Conservation (phyloP, 2,329 filamentous ascomycete genomes). For the Cryphonectria naterciae region DNA sequence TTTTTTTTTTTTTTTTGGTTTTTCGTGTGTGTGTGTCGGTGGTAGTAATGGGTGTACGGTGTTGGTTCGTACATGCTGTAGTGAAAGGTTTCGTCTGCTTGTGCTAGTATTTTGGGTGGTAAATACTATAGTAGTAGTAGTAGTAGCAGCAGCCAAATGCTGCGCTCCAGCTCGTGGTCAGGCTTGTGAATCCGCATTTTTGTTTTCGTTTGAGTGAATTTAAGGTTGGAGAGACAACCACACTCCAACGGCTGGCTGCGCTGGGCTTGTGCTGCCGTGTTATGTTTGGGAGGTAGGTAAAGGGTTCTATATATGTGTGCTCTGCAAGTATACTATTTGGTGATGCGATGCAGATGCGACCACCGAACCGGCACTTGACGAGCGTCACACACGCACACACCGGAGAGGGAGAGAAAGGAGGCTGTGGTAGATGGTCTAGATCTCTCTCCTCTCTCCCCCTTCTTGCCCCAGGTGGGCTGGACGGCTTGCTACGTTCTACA, state of each 20-base stretch:
- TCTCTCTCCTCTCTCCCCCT: too few relatives aligned
- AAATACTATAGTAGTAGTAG: too few relatives aligned
- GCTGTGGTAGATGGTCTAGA: constrained; percentile 11
- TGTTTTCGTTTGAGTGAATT: not conserved
- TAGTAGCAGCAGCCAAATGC: not conserved
- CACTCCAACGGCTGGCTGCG: not conserved
- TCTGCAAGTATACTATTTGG: not conserved
- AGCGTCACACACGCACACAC: not conserved
- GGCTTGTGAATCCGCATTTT: not conserved
- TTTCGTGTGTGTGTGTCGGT: too few relatives aligned
- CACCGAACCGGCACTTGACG: constrained; percentile 19
- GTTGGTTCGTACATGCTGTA: constrained; percentile 5
- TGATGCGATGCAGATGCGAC: constrained; percentile 21
- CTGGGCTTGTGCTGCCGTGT: constrained; percentile 1
- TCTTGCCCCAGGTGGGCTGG: not conserved
- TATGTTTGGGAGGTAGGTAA: too few relatives aligned
- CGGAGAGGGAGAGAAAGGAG: not conserved
- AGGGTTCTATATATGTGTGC: too few relatives aligned
- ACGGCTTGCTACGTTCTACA: constrained; percentile 4
- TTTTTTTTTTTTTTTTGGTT: too few relatives aligned
- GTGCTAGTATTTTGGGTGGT: not conserved
- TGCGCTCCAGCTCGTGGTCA: not conserved
- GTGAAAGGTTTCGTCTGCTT: not conserved
- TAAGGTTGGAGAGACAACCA: not conserved
- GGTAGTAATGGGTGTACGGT: not conserved